phyloP scores from a whole-genome alignment of 495 filamentous ascomycete species.

The Talaromyces wortmannii region DNA sequence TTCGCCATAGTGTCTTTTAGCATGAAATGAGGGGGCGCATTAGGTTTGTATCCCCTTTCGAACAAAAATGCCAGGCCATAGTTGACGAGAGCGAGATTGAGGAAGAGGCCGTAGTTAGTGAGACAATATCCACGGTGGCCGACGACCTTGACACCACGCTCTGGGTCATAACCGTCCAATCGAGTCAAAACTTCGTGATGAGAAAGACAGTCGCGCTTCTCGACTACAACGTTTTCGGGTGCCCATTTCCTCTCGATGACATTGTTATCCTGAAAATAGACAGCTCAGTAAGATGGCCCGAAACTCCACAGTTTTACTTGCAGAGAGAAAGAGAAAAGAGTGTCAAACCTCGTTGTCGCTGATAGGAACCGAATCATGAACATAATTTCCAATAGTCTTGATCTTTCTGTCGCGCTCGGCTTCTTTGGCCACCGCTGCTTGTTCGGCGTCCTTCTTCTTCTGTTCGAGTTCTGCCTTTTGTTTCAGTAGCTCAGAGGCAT shows the following conservation, averaged over 20 bases:
- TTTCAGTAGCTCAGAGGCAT: constrained; percentile 64
- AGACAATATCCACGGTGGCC: constrained; percentile 95
- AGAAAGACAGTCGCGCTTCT: constrained; percentile 69
- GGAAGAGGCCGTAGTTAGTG: constrained; percentile 83
- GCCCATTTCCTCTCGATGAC: constrained; percentile 67
- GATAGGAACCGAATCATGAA: constrained; percentile 87
- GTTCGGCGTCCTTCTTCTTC: constrained; percentile 71
- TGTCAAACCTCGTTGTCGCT: constrained; percentile 69
- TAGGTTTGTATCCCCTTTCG: constrained; percentile 70
- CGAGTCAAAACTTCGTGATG: constrained; percentile 91
- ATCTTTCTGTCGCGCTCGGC: constrained; percentile 64
- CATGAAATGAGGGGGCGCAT: constrained; percentile 96
- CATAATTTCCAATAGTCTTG: constrained; percentile 84
- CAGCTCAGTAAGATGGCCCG: neutral
- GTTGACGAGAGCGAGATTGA: constrained; percentile 87
- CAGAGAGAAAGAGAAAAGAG: neutral
- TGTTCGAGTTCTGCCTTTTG: constrained; percentile 72
- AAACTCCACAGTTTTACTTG: neutral
- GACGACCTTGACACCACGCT: constrained; percentile 88
- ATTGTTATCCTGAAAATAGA: constrained; percentile 64
- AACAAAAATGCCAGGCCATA: constrained; percentile 88
- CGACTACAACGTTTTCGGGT: constrained; percentile 60
- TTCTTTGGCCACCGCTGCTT: constrained; percentile 68
- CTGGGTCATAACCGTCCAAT: constrained; percentile 88
- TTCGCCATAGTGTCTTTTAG: constrained; percentile 95